Conservation (phyloP, 2,329 filamentous ascomycete species). For the Curvularia spicifera region DNA sequence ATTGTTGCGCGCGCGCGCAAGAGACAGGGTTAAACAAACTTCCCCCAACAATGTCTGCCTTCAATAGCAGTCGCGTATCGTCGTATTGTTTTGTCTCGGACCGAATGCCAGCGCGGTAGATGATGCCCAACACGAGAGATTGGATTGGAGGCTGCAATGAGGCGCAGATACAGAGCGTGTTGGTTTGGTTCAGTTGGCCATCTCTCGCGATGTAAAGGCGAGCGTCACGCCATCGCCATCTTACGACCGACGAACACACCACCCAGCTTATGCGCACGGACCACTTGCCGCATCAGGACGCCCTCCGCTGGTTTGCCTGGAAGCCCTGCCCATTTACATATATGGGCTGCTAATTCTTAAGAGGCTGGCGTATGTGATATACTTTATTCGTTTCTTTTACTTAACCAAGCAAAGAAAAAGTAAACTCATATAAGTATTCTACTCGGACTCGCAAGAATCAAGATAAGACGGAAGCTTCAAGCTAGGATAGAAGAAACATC, state of each 20-base stretch:
- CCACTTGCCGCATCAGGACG: not conserved
- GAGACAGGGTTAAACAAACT: not conserved
- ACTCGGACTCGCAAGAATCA: not conserved
- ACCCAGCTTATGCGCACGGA: not conserved
- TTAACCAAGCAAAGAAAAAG: not conserved
- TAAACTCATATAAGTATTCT: not conserved
- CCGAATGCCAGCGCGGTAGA: not conserved
- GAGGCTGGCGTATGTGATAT: not conserved
- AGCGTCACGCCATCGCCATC: conserved; percentile 37
- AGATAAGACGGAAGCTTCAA: not conserved
- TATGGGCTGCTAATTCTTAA: not conserved
- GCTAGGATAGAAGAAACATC: not conserved
- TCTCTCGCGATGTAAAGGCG: conserved; percentile 8
- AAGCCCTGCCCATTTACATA: not conserved
- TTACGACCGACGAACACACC: conserved; percentile 23
- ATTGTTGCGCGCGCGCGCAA: not conserved
- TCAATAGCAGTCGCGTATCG: too few relatives aligned
- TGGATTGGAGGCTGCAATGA: not conserved
- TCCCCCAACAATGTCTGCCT: not conserved
- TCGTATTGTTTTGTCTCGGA: not conserved
- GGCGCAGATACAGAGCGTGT: not conserved
- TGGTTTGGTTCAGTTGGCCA: not conserved
- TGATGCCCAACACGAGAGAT: not conserved
- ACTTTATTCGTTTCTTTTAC: not conserved
- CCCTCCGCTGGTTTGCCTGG: not conserved